phyloP scores from a whole-genome alignment of 164 flowering plant species.

The Stephania yunnanensis region DNA sequence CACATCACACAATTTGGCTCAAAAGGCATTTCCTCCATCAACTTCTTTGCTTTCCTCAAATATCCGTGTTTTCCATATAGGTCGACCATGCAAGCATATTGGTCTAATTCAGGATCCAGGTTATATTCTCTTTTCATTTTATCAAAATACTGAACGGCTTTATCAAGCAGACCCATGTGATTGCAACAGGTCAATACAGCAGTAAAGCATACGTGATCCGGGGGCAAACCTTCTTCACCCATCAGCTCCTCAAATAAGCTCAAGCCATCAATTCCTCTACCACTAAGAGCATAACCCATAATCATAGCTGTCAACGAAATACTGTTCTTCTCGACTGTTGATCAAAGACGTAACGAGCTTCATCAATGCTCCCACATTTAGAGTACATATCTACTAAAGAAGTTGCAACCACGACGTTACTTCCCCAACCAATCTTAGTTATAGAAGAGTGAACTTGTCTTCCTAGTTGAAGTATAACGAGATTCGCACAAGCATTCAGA shows the following conservation, averaged over 20 bases:
- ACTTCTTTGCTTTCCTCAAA: slow-evolving; percentile 36
- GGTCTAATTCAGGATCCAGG: slow-evolving; percentile 39
- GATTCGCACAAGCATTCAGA: slow-evolving; percentile 39
- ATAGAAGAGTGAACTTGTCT: slow-evolving; percentile 34
- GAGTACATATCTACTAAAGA: slow-evolving; percentile 49
- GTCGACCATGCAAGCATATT: slow-evolving; percentile 47
- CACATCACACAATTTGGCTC: slow-evolving; percentile 37
- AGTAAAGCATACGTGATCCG: slow-evolving; percentile 41
- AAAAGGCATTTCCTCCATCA: slow-evolving; percentile 44
- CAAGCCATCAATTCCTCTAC: slow-evolving; percentile 34
- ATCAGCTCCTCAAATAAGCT: slow-evolving; percentile 32
- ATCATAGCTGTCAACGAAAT: slow-evolving; percentile 44
- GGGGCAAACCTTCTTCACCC: slow-evolving; percentile 21
- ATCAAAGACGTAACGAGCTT: slow-evolving; percentile 33
- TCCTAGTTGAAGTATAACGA: slow-evolving; percentile 32
- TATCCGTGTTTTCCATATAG: slow-evolving; percentile 43
- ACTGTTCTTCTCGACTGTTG: slow-evolving; percentile 22
- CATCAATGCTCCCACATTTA: slow-evolving; percentile 39
- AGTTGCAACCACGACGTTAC: slow-evolving; percentile 29
- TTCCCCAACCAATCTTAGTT: slow-evolving; percentile 36
- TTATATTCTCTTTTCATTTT: slow-evolving; percentile 37
- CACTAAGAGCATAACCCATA: slow-evolving; percentile 41
- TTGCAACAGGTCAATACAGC: slow-evolving; percentile 50
- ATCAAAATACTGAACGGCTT: slow-evolving; percentile 36
- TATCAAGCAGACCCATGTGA: slow-evolving; percentile 43